phyloP scores from a whole-genome alignment of 2,329 filamentous ascomycete genomes.

The Penicillium sp. region DNA sequence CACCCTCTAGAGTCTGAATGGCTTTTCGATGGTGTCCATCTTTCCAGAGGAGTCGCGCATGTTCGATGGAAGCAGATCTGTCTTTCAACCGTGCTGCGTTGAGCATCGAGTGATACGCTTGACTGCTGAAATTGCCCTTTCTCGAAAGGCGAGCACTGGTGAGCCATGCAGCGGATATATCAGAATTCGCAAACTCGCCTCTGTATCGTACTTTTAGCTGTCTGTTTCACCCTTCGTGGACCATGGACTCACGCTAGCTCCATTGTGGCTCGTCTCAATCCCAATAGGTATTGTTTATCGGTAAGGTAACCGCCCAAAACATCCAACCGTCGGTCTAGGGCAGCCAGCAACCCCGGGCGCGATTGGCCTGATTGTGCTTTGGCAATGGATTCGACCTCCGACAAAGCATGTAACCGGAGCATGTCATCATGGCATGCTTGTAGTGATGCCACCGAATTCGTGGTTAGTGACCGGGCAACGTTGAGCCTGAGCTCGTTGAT shows the following conservation, averaged over 20 bases:
- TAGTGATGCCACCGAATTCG: constrained; percentile 73
- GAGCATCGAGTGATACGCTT: constrained; percentile 90
- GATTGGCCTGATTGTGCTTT: constrained; percentile 38
- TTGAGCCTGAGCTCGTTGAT: constrained; percentile 66
- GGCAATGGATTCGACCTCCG: constrained; percentile 79
- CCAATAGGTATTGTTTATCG: constrained; percentile 91
- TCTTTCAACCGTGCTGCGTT: constrained; percentile 83
- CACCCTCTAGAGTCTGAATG: constrained; percentile 83
- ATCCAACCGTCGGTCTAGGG: constrained; percentile 74
- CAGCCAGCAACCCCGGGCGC: constrained; percentile 44
- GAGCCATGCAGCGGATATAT: constrained; percentile 82
- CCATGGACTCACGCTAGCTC: constrained; percentile 54
- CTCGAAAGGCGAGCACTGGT: constrained; percentile 79
- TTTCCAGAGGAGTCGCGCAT: constrained; percentile 88
- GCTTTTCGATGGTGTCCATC: constrained; percentile 92
- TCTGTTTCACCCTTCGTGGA: neutral
- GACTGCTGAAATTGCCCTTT: constrained; percentile 77
- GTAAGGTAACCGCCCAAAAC: constrained; percentile 82
- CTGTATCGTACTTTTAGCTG: constrained; percentile 29
- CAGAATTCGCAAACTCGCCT: constrained; percentile 62
- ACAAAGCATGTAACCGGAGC: constrained; percentile 79
- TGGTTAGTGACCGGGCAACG: constrained; percentile 71
- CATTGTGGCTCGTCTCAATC: constrained; percentile 83
- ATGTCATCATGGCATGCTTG: constrained; percentile 81
- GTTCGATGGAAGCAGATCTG: constrained; percentile 86